Evolutionary conservation across 768 basidiomycete species (phyloP), one percentile per base, ranked within the genome.

Genomic region (Ramaria sp.): DNA sequence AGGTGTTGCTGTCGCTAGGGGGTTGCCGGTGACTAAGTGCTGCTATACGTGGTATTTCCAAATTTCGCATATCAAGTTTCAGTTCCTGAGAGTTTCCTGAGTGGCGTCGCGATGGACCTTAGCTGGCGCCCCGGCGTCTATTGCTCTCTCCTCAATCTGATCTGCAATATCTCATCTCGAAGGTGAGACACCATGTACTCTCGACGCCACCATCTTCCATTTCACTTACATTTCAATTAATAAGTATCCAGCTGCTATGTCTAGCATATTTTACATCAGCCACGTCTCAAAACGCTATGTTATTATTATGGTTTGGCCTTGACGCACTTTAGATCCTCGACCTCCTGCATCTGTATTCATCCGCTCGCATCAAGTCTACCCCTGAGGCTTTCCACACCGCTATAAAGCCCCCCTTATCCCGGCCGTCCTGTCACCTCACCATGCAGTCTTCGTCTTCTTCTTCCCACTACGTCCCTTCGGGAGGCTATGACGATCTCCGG

Each of bases 401-500:
- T 57, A 57, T 57, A 57, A 57, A 57, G 55, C 43, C 19, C 17
- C 15, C 47, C 37, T 34, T 33, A n/a, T 22, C 11, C 41, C 33
- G 2, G 20, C 20, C 12, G 24, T 3, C 53, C 19, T 24, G n/a
- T 43, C 41, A 43, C 47, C 43, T n/a, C 20, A 41, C 51, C 19
- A 57, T 57, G 55, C 53, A 54, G 24, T 33, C 53, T 24, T 49
- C 45, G 17, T 57, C 55, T 48, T 57, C 54, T 30, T 33, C 55
- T 31, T 34, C 39, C 34, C 41, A 47, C 47, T 38, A 48, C 31
- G 24, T 33, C 22, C 47, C 30, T 33, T 30, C 53, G 20, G 41
- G 30, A 11, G 48, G 37, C 20, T 57, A 33, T 19, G 55, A 57
- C 37, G 55, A 57, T 30, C 47, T 57, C 20, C 49, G 24, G 11